A percentile compares a stretch with the other conserved stretches of the same genome.
phyloP scores from a whole-genome alignment of 495 filamentous ascomycete species.

The Podospora tetraspora region DNA sequence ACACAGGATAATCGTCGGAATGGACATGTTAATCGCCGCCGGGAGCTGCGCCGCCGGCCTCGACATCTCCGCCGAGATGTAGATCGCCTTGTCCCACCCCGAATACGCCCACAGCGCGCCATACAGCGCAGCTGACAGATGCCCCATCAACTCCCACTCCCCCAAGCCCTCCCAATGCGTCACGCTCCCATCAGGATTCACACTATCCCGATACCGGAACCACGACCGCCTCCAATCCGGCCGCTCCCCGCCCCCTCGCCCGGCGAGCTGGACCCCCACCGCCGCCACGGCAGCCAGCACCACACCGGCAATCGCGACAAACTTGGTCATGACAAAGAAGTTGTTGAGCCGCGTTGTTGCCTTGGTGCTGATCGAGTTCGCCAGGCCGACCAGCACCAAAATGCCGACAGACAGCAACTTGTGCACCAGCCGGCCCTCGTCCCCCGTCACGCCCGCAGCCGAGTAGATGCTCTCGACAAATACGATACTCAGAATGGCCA shows the following conservation, averaged over 20 bases:
- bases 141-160: slow-evolving; percentile 48
- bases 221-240: slow-evolving; percentile 49
- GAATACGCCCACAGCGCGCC: slow-evolving; percentile 55
- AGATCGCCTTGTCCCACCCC: slow-evolving; percentile 58
- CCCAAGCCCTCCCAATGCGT: slow-evolving; percentile 45
- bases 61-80: slow-evolving; percentile 49
- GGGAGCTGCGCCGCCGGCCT: slow-evolving; percentile 49
- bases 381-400: slow-evolving; percentile 40
- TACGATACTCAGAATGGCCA: slow-evolving; percentile 55
- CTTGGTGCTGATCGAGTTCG: slow-evolving; percentile 54
- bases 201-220: slow-evolving; percentile 43
- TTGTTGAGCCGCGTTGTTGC: slow-evolving; percentile 49
- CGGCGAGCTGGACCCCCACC: slow-evolving; percentile 32
- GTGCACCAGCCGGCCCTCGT: slow-evolving; percentile 36
- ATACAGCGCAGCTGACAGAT: slow-evolving; percentile 50
- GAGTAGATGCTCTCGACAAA: slow-evolving; percentile 54
- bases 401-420: slow-evolving; percentile 46
- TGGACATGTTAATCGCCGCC: slow-evolving; percentile 49
- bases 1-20: slow-evolving; percentile 51
- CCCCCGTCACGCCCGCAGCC: slow-evolving; percentile 39
- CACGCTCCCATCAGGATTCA: slow-evolving; percentile 41
- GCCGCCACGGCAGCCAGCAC: slow-evolving; percentile 47
- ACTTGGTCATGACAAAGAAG: slow-evolving; percentile 51
- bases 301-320: slow-evolving; percentile 41
- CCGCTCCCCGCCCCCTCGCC: slow-evolving; percentile 32